Evolutionary conservation across 78 protist genomes (phyloP), one percentile per base, ranked within the genome.

Genomic region (slime mould (Dictyostelium discoideum)): DNA sequence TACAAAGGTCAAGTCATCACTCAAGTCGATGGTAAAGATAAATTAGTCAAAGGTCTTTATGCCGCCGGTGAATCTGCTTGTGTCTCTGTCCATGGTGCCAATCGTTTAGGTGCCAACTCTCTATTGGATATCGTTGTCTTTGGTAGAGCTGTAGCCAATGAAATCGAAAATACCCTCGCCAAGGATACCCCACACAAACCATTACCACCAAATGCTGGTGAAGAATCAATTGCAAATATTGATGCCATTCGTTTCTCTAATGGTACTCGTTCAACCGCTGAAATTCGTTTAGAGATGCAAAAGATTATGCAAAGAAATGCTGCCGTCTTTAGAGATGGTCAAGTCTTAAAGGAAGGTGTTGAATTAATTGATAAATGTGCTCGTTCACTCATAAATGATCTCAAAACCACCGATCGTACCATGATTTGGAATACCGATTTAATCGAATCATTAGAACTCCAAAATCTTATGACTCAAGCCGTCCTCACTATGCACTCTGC

Each of bases 51-150:
- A 14, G 99, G 99, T 39, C 97, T 99, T 20, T 87, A 97, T 60
- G 99, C 99, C 5, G 99, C 99, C 22, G 99, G 99, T 32, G 99
- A 99, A 97, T 87, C 97, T 20, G 99, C 99, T 22, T 98, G 98
- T 92, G 99, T 97, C 8, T 97, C 98, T 22, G 99, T 99, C 22
- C 99, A 99, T 94, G 99, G 99, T 44, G 99, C 99, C 73, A 99
- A 99, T 97, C 93, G 99, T 22, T 97, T 98, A 72, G 99, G 99
- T 20, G 99, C 99, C 77, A 99, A 99, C 98, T 98, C 99, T 22
- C 98, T 99, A 60, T 97, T 99, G 22, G 99, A 99, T 87, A 98
- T 99, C 39, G 99, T 99, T 85, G 99, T 99, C 74, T 99, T 99
- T 85, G 99, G 99, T 26, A 97, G 99, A 29, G 99, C 99, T 2